Evolutionary conservation across 2,329 filamentous ascomycete genomes (phyloP), one percentile per base, ranked within the genome.

Genomic region (Epichloe uncinata): DNA sequence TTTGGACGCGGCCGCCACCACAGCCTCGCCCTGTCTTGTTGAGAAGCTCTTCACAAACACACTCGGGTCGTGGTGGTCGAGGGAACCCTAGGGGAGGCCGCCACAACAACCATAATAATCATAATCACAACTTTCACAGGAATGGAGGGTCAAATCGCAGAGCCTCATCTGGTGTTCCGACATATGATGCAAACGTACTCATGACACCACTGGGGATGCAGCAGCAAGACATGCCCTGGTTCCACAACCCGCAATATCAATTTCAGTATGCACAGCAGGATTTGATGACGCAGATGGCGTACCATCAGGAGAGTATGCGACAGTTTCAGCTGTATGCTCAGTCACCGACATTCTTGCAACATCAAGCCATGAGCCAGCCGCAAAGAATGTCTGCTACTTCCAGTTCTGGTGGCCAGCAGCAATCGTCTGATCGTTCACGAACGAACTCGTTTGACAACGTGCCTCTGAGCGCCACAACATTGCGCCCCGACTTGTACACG

Each of bases 401-500:
- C 7, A 55, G 52, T 8, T 55, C 60, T 1, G 57, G 52, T 3
- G 58, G 53, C 3, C 62, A 64, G 35, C 62, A 64, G 35, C 63
- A 59, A 34, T 60, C 71, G 48, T 59, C 66, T 33, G 71, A 78
- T 57, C 66, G 80, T 54, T 75, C 78, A 37, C 73, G 80, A 53
- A 81, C 78, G 6, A 80, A 77, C 58, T 82, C 79, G 12, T 78
- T 82, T 57, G 79, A 84, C 57, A 80, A 75, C 49, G 70, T 76
- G 16, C 79, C 79, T 5, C 61, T 81, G 37, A 76, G 71, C n/a
- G 76, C 78, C 1, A 77, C 46, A 37, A 41, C 79, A 2, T 59
- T 81, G 3, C 73, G 74, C 9, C 74, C 74, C 1, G 79, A 83
- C 12, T 60, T 79, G 55, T 82, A 75, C 60, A 42, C 46, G 46